Percentiles rank a stretch among this genome's conserved stretches.
Conservation (phyloP, 1,139 yeast species). For the Sugiyamaella sp. region DNA sequence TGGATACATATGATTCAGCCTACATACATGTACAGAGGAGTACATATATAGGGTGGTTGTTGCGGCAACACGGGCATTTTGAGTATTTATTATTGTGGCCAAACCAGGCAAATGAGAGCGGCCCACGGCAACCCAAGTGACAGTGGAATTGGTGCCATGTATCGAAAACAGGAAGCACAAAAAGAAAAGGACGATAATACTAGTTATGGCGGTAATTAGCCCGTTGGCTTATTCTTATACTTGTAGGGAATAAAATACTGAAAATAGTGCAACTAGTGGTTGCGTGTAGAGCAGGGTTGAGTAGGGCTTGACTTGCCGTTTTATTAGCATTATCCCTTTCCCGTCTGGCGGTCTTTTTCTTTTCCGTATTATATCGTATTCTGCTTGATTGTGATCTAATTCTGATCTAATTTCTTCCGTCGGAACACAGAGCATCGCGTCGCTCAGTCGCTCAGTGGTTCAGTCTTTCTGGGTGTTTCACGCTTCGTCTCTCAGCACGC, state of each 20-base stretch:
- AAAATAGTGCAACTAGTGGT: background rate
- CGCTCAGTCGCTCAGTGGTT: background rate
- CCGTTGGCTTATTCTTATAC: background rate
- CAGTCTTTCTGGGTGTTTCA: background rate
- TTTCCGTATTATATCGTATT: background rate
- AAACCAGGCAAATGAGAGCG: too few relatives aligned
- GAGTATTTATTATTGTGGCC: background rate
- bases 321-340: background rate
- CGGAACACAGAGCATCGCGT: too few relatives aligned
- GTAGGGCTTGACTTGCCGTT: background rate
- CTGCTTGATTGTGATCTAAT: background rate
- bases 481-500: background rate
- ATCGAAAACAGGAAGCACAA: background rate
- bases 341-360: background rate
- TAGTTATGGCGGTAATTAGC: background rate
- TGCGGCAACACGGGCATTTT: constrained; percentile 8
- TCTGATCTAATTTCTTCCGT: too few relatives aligned
- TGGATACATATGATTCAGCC: background rate
- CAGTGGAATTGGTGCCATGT: too few relatives aligned
- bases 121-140: constrained; percentile 1
- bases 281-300: background rate
- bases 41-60: constrained; percentile 7
- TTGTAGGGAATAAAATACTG: background rate
- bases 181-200: background rate
- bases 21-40: background rate